A percentile compares a stretch with the other conserved stretches of the same genome.
Evolutionary conservation across 257 asterid genomes (phyloP).

Genomic region (Capsicum pubescens): DNA sequence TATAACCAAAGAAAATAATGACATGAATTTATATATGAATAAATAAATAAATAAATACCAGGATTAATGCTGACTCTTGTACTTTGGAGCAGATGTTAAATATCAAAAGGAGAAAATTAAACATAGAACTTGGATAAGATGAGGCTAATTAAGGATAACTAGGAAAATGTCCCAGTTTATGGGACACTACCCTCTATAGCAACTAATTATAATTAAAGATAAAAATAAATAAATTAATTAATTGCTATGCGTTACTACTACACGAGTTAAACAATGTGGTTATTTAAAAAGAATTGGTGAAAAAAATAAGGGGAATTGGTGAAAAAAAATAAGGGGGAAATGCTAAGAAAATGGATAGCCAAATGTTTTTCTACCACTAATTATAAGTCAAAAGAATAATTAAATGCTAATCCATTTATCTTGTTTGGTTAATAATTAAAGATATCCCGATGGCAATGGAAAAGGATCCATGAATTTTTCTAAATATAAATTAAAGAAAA

Average conservation of each 20-base stretch:
- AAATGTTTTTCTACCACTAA: neutral
- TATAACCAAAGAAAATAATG: too few species aligned
- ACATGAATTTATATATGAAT: too few species aligned
- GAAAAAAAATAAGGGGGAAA: neutral
- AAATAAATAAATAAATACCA: conserved; percentile 1
- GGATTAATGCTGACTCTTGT: neutral
- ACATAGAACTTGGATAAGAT: neutral
- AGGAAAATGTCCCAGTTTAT: conserved; percentile 9
- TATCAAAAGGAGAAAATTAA: neutral
- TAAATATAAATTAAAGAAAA: neutral
- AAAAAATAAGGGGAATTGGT: neutral
- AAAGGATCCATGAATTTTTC: too few species aligned
- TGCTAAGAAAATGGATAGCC: neutral
- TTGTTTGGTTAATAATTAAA: too few species aligned
- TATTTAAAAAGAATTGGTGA: neutral
- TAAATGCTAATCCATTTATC: too few species aligned
- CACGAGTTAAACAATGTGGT: neutral
- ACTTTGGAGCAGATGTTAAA: neutral
- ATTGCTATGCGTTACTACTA: neutral
- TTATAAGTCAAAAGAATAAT: neutral
- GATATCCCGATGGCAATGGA: neutral
- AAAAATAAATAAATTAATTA: neutral
- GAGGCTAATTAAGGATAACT: neutral
- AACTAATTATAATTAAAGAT: neutral
- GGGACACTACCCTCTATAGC: conserved; percentile 19